Evolutionary conservation across 139 green algal species (phyloP).

Genomic region (Chlamydomonas applanata): DNA sequence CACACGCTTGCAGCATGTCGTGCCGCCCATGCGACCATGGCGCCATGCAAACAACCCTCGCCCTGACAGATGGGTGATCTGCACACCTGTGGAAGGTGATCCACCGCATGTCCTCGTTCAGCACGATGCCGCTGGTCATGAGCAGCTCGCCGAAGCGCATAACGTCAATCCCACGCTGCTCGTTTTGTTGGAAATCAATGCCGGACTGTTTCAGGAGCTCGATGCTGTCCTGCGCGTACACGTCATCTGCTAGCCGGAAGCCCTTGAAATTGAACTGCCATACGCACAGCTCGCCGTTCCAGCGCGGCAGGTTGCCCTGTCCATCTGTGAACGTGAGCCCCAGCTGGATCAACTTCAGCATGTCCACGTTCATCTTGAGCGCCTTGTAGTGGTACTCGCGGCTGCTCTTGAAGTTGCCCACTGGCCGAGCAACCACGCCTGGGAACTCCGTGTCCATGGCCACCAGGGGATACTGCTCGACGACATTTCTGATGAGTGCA

Average conservation of each 20-base stretch:
- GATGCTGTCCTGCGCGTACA: slow-evolving; percentile 97
- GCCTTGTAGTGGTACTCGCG: slow-evolving; percentile 96
- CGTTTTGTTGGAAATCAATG: slow-evolving; percentile 94
- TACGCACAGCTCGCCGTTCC: slow-evolving; percentile 84
- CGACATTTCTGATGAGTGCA: slow-evolving; percentile 81
- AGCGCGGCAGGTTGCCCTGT: slow-evolving; percentile 83
- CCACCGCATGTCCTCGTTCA: slow-evolving; percentile 87
- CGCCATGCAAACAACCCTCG: too few relatives aligned
- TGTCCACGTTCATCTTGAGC: slow-evolving; percentile 94
- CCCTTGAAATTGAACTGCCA: slow-evolving; percentile 99
- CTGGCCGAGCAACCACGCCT: slow-evolving; percentile 88
- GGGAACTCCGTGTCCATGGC: slow-evolving; percentile 99
- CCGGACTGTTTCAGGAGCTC: slow-evolving; percentile 94
- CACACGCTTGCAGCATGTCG: neutral
- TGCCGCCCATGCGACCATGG: neutral
- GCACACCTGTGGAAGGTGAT: slow-evolving; percentile 54
- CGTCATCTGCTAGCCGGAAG: slow-evolving; percentile 90
- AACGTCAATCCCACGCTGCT: slow-evolving; percentile 90
- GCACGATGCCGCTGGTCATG: slow-evolving; percentile 93
- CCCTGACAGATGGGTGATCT: neutral
- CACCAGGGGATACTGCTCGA: slow-evolving; percentile 91
- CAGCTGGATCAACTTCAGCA: slow-evolving; percentile 99
- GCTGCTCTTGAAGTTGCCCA: slow-evolving; percentile 94
- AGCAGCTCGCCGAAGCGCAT: slow-evolving; percentile 94
- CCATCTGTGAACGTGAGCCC: slow-evolving; percentile 95